These are phyloP conservation scores for Salvia hispanica DNA, from an alignment of 257 asterid species.

Conservation along the genomic window DNA sequence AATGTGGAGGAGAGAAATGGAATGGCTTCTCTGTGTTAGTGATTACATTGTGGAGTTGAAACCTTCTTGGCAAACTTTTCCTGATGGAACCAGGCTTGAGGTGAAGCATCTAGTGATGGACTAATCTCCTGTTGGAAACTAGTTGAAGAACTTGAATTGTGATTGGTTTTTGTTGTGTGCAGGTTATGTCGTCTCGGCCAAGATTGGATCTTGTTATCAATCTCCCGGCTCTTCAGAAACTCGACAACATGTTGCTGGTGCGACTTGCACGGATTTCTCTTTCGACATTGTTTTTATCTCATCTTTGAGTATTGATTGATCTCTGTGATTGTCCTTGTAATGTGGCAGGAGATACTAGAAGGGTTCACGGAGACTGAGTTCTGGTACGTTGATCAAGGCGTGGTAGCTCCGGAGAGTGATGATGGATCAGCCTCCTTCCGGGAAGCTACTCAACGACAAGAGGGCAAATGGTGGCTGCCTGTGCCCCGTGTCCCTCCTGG, in stretches of 20 bases:
- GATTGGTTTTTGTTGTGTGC: constrained; percentile 15
- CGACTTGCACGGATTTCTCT: constrained; percentile 24
- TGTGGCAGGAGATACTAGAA: constrained; percentile 73
- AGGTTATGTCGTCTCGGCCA: constrained; percentile 82
- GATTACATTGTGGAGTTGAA: constrained; percentile 73
- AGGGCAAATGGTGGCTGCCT: constrained; percentile 97
- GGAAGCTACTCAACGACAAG: constrained; percentile 60
- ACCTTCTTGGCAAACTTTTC: constrained; percentile 76
- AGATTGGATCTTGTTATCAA: constrained; percentile 68
- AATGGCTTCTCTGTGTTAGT: constrained; percentile 71
- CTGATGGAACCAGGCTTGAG: constrained; percentile 86
- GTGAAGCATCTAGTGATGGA: constrained; percentile 29
- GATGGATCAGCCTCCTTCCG: constrained; percentile 67
- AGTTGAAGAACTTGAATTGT: constrained; percentile 15
- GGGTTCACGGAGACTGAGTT: constrained; percentile 68
- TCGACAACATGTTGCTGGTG: constrained; percentile 81
- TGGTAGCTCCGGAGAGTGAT: constrained; percentile 59
- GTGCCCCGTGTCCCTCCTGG: constrained; percentile 82
- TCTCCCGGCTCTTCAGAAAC: constrained; percentile 91
- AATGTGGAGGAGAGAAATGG: constrained; percentile 89
- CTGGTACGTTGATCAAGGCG: constrained; percentile 61
- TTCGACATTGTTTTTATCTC: not conserved
- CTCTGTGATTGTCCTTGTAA: not conserved
- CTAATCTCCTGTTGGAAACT: constrained; percentile 15
- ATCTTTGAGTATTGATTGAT: not conserved